Evolutionary conservation across 2,329 filamentous ascomycete genomes (phyloP).

Genomic region (Xenosphaeropsis pyriputrescens): DNA sequence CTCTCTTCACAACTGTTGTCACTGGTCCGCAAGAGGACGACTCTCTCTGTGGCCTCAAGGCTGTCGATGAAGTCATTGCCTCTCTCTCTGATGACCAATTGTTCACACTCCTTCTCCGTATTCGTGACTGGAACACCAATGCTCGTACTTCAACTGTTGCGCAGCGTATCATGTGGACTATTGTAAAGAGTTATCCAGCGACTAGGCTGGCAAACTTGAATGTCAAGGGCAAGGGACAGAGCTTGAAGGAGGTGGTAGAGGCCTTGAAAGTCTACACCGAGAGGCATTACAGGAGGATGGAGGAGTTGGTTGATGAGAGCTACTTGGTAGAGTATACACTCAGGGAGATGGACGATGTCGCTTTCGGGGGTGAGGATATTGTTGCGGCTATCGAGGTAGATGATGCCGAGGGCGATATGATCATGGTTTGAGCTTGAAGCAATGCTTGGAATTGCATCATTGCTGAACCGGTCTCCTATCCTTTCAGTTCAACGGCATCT

Average conservation of each 20-base stretch:
- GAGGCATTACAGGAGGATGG: conserved; percentile 77
- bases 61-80: conserved; percentile 75
- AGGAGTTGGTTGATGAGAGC: conserved; percentile 86
- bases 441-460: too few species aligned
- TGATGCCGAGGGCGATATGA: conserved; percentile 7
- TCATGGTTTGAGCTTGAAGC: neutral
- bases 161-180: conserved; percentile 66
- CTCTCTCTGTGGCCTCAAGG: conserved; percentile 47
- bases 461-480: too few species aligned
- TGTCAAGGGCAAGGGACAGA: conserved; percentile 43
- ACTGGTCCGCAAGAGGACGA: conserved; percentile 41
- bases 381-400: neutral
- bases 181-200: conserved; percentile 72
- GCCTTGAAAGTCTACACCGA: conserved; percentile 87
- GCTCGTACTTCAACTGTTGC: conserved; percentile 73
- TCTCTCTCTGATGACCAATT: conserved; percentile 73
- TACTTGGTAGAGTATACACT: conserved; percentile 90
- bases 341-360: conserved; percentile 63
- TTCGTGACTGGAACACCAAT: conserved; percentile 97
- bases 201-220: conserved; percentile 60
- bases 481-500: too few species aligned
- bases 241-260: conserved; percentile 70
- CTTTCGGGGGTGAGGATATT: conserved; percentile 8
- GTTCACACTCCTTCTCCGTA: conserved; percentile 62
- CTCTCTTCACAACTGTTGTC: conserved; percentile 68